Conservation (phyloP, 257 asterid species). For the Nemophila menziesii region DNA sequence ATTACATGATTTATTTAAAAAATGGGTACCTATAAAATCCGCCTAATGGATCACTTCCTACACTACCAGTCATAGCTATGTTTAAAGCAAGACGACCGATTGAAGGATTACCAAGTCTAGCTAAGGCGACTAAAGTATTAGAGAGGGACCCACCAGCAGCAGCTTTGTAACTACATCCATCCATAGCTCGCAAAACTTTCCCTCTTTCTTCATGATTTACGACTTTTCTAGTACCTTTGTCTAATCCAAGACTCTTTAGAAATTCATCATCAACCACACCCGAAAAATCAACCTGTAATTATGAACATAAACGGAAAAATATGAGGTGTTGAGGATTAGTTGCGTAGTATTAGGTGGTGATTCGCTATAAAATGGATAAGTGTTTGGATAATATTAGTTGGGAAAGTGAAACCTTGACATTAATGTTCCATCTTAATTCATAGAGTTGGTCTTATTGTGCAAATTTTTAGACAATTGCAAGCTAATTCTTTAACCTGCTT, state of each 20-base stretch:
- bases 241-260: constrained; percentile 57
- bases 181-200: constrained; percentile 83
- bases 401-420: too few species aligned
- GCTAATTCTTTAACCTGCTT: too few species aligned
- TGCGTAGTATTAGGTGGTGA: too few species aligned
- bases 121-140: constrained; percentile 86
- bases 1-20: not conserved
- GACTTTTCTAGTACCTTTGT: constrained; percentile 83
- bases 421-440: too few species aligned
- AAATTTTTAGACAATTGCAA: too few species aligned
- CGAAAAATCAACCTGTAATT: constrained; percentile 80
- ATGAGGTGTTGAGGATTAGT: too few species aligned
- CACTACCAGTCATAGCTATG: constrained; percentile 90
- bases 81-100: constrained; percentile 60
- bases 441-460: too few species aligned
- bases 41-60: constrained; percentile 94
- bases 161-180: constrained; percentile 94
- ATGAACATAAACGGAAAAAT: too few species aligned
- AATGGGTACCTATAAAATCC: constrained; percentile 67
- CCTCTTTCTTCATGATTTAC: constrained; percentile 95
- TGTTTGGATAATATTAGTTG: too few species aligned
- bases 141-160: constrained; percentile 99
- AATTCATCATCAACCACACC: constrained; percentile 79
- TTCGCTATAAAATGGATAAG: too few species aligned
- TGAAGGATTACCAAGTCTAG: constrained; percentile 79